phyloP scores from a whole-genome alignment of 768 basidiomycete genomes.

The Lactifluus piperatus region DNA sequence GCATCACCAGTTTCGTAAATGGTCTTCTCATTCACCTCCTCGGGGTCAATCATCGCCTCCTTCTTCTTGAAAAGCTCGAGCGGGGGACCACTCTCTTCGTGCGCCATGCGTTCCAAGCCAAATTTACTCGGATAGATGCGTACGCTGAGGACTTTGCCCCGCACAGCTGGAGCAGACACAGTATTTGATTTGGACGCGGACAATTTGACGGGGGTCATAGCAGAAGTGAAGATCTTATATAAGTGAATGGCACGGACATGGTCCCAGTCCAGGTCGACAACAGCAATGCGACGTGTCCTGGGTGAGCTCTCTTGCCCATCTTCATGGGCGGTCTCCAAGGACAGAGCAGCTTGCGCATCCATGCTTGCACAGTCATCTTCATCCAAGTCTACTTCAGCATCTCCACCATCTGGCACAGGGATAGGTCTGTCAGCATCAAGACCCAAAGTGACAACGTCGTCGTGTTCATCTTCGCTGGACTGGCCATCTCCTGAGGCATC shows the following conservation, averaged over 20 bases:
- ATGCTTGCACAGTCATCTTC: constrained; percentile 64
- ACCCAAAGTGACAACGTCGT: constrained; percentile 44
- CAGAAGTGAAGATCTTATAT: constrained; percentile 87
- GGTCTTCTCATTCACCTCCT: constrained; percentile 54
- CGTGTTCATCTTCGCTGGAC: constrained; percentile 38
- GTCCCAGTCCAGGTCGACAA: constrained; percentile 98
- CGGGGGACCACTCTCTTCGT: constrained; percentile 87
- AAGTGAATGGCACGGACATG: constrained; percentile 83
- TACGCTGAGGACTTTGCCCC: constrained; percentile 67
- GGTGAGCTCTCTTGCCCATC: constrained; percentile 32
- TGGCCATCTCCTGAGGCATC: constrained; percentile 22
- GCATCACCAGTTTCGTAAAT: constrained; percentile 60
- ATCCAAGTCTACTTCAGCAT: constrained; percentile 67
- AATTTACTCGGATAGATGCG: constrained; percentile 91
- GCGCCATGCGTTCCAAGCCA: constrained; percentile 76
- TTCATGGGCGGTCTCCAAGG: constrained; percentile 33
- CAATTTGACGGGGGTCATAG: constrained; percentile 51
- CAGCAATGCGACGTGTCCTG: constrained; percentile 65
- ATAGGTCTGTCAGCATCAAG: constrained; percentile 36
- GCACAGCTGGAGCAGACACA: constrained; percentile 30
- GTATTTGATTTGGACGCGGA: constrained; percentile 27
- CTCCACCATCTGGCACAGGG: constrained; percentile 32
- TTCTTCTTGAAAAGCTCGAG: constrained; percentile 67
- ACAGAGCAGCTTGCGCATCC: constrained; percentile 64
- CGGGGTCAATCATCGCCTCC: constrained; percentile 32